phyloP scores from a whole-genome alignment of 805 yeast genomes.

The Citeromyces nyonsensis region DNA sequence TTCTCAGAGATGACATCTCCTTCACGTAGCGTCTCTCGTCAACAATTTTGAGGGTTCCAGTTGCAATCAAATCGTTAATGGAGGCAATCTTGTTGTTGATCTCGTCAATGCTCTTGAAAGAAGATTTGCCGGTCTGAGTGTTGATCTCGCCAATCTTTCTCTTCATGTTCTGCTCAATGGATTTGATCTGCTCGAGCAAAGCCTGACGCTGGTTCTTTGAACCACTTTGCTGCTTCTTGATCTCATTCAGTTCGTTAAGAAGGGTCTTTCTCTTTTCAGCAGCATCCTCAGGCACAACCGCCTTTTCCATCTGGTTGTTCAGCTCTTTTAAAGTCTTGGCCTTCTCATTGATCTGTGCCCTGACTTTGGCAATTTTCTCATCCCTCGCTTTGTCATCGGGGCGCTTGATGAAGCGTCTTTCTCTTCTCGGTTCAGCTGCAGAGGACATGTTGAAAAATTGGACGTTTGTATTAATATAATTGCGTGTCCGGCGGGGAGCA shows the following conservation, averaged over 20 bases:
- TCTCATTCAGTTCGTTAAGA: slow-evolving; percentile 26
- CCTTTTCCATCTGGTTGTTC: slow-evolving; percentile 37
- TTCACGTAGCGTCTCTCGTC: slow-evolving; percentile 79
- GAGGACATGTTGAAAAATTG: slow-evolving; percentile 1
- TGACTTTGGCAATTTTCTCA: slow-evolving; percentile 34
- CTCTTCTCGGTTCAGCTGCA: neutral
- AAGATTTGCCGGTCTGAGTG: slow-evolving; percentile 53
- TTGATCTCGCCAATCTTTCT: slow-evolving; percentile 64
- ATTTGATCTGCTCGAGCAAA: slow-evolving; percentile 50
- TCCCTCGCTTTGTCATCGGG: slow-evolving; percentile 61
- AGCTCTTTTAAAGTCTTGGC: slow-evolving; percentile 37
- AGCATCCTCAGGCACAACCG: slow-evolving; percentile 29
- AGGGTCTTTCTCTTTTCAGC: slow-evolving; percentile 34
- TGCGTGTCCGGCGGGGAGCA: too few species aligned
- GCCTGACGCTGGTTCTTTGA: slow-evolving; percentile 15
- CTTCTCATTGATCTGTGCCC: slow-evolving; percentile 46
- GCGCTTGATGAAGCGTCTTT: slow-evolving; percentile 47
- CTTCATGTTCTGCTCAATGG: slow-evolving; percentile 54
- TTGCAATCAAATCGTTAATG: slow-evolving; percentile 60
- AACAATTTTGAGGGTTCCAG: slow-evolving; percentile 73
- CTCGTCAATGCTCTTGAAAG: slow-evolving; percentile 51
- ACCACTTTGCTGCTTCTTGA: slow-evolving; percentile 21
- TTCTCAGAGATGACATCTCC: slow-evolving; percentile 75
- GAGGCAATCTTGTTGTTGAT: slow-evolving; percentile 49
- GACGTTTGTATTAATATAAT: too few species aligned